Evolutionary conservation across 768 basidiomycete genomes (phyloP).

Genomic region (Termitomyces titanicus): DNA sequence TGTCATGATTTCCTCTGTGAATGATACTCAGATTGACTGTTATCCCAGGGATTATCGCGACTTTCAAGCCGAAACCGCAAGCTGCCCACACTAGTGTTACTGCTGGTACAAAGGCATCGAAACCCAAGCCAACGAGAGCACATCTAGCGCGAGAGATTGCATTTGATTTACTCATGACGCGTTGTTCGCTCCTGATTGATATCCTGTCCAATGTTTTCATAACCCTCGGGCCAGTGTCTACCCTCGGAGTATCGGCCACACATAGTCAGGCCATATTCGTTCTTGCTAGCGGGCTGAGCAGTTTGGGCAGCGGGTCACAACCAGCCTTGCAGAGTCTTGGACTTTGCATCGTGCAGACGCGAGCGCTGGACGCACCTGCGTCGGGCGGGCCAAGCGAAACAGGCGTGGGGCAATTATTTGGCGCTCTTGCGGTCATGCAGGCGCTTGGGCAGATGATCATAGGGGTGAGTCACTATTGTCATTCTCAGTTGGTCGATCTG

Average conservation of each 20-base stretch:
- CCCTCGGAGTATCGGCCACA: neutral
- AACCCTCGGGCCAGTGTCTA: conserved; percentile 46
- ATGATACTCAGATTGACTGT: neutral
- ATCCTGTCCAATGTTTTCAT: conserved; percentile 61
- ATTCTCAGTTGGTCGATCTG: neutral
- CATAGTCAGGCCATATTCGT: conserved; percentile 54
- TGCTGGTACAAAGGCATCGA: conserved; percentile 11
- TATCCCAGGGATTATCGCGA: conserved; percentile 50
- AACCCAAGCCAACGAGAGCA: conserved; percentile 45
- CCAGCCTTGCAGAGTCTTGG: conserved; percentile 76
- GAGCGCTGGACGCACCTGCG: conserved; percentile 28
- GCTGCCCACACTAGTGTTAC: conserved; percentile 3
- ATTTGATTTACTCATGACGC: conserved; percentile 66
- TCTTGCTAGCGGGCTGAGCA: conserved; percentile 52
- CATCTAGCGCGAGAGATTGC: conserved; percentile 61
- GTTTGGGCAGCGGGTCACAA: conserved; percentile 61
- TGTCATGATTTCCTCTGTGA: conserved; percentile 15
- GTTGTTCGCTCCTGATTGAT: conserved; percentile 62
- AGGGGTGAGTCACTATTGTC: conserved; percentile 32
- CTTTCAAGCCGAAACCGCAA: conserved; percentile 48
- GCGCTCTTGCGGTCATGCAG: conserved; percentile 69
- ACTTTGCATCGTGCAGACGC: conserved; percentile 53
- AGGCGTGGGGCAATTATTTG: conserved; percentile 58
- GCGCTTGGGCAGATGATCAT: conserved; percentile 66
- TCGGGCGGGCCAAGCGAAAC: conserved; percentile 16